phyloP scores from a whole-genome alignment of 176 grass and related monocot genomes.

The Phragmites australis region DNA sequence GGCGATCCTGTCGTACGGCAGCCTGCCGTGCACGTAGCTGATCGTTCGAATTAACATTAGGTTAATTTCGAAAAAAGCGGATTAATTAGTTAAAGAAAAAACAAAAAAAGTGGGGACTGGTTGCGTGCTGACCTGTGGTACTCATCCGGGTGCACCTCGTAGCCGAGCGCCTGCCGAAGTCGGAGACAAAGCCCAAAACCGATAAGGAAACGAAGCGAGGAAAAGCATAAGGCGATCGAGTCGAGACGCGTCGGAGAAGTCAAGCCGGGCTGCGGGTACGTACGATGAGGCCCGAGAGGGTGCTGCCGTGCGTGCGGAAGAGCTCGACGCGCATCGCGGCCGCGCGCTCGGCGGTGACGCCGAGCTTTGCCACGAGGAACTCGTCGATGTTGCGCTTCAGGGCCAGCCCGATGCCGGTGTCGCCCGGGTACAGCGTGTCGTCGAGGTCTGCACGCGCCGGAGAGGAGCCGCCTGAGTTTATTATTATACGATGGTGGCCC shows the following conservation, averaged over 20 bases:
- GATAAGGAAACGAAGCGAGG: not conserved
- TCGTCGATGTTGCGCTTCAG: conserved; percentile 89
- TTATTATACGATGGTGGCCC: too few species aligned
- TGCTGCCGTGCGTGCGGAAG: conserved; percentile 82
- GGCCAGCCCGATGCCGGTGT: conserved; percentile 52
- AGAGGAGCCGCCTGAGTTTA: not conserved
- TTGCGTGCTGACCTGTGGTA: conserved; percentile 78
- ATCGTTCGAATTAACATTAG: not conserved
- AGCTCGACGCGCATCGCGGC: conserved; percentile 70
- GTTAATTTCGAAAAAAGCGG: not conserved
- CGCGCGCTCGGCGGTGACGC: conserved; percentile 53
- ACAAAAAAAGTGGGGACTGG: not conserved
- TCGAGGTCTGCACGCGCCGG: conserved; percentile 61
- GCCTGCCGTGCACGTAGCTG: conserved; percentile 90
- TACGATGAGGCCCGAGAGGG: conserved; percentile 92
- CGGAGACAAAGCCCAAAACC: not conserved
- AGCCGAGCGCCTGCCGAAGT: conserved; percentile 67
- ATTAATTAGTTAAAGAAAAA: too few species aligned
- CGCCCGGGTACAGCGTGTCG: conserved; percentile 85
- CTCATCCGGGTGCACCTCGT: conserved; percentile 87
- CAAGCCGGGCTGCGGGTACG: conserved; percentile 11
- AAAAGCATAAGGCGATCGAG: not conserved
- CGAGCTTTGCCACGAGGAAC: conserved; percentile 68
- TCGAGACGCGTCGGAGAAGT: not conserved
- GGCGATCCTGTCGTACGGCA: conserved; percentile 71